A percentile compares a stretch with the other conserved stretches of the same genome.
Conservation (phyloP, 306 rosid species). For the Prosopis cineraria region DNA sequence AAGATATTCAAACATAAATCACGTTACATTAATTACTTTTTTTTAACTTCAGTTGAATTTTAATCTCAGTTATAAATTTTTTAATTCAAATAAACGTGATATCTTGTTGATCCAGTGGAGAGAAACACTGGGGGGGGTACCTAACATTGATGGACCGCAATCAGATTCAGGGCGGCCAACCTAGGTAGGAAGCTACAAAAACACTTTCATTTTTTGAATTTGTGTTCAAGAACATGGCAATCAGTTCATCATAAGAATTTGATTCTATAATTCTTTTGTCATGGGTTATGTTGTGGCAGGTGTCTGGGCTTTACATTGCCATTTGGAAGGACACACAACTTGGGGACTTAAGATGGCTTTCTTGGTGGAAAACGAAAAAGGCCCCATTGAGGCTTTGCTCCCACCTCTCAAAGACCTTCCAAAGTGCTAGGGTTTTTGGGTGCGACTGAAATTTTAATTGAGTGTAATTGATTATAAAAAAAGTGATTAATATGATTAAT, state of each 20-base stretch:
- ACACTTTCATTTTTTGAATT: background rate
- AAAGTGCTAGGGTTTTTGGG: slow-evolving; percentile 41
- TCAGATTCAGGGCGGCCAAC: slow-evolving; percentile 76
- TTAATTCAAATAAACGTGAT: no score
- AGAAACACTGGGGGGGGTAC: slow-evolving; percentile 72
- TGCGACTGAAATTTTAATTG: no score
- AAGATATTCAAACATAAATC: no score
- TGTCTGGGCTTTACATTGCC: slow-evolving; percentile 83
- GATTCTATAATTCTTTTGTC: slow-evolving; percentile 2
- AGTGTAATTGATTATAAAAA: no score
- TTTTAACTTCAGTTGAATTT: no score
- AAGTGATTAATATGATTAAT: no score
- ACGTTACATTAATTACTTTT: no score
- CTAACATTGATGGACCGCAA: slow-evolving; percentile 78
- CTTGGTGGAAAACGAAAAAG: slow-evolving; percentile 65
- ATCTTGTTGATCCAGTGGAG: slow-evolving; percentile 75
- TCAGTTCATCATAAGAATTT: background rate
- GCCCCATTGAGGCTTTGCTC: slow-evolving; percentile 46
- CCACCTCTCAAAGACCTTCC: slow-evolving; percentile 76
- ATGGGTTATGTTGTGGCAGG: slow-evolving; percentile 44
- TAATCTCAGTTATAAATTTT: no score
- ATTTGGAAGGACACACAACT: slow-evolving; percentile 80
- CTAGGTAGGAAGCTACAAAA: slow-evolving; percentile 69
- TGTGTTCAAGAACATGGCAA: background rate
- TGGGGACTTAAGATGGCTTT: slow-evolving; percentile 91